Evolutionary conservation across 345 rosid genomes (phyloP).

Genomic region (Melaleuca quinquenervia): DNA sequence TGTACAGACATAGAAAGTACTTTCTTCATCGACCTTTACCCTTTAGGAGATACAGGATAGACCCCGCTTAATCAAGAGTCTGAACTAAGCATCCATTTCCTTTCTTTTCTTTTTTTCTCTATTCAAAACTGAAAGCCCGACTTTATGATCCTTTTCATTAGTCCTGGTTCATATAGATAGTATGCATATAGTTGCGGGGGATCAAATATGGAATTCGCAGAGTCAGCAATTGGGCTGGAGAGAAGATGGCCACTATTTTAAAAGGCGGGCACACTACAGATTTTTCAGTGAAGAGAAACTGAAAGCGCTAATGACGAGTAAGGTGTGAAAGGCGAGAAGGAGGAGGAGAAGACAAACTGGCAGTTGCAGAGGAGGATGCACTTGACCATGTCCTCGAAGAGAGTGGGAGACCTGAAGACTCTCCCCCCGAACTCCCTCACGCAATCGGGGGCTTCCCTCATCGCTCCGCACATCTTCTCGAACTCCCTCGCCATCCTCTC

Average conservation of each 20-base stretch:
- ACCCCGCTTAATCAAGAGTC: not conserved
- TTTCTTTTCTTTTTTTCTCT: not conserved
- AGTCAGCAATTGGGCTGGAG: not conserved
- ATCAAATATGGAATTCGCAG: not conserved
- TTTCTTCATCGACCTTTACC: not conserved
- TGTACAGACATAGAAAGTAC: not conserved
- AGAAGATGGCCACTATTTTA: not conserved
- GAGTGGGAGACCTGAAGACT: conserved; percentile 45
- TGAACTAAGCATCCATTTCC: not conserved
- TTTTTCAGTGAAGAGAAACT: not conserved
- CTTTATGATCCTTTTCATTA: not conserved
- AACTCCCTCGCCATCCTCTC: conserved; percentile 20
- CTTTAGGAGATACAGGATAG: not conserved
- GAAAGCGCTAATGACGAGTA: not conserved
- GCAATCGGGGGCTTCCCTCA: not conserved
- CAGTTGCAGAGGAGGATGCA: conserved; percentile 48
- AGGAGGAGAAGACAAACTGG: conserved; percentile 11
- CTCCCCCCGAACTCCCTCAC: conserved; percentile 29
- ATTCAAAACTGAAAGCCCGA: not conserved
- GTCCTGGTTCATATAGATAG: fast-evolving
- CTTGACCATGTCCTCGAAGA: conserved; percentile 54
- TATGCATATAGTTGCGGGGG: fast-evolving
- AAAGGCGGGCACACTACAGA: not conserved
- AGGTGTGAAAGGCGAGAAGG: not conserved
- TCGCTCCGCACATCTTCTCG: not conserved